Base-by-base conservation (phyloP, 768 basidiomycete species). In the Phylloporus sp. region DNA sequence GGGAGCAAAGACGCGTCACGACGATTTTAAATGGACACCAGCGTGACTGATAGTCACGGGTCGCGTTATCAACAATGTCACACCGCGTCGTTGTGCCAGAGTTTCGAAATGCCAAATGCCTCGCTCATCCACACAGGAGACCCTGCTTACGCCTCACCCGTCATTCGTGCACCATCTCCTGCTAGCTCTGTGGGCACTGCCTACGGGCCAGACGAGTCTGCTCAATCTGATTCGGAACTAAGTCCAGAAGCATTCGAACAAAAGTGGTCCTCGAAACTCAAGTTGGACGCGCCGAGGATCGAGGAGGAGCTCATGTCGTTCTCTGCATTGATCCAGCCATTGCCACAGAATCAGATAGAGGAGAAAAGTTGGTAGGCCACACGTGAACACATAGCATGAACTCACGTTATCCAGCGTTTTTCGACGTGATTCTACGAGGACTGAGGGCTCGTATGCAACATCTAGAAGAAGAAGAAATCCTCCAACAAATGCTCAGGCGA, bases 161-260 rank as follows among this genome's bases (percentile, higher is more conserved):
- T 76, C 46, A 67, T 75, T 18, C 71, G 75, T 28, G 66, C 70
- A 8, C 68, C 72, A 5, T 76, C 75, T 3, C 76, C 75, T 24
- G 71, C 71, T 8, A 73, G 70, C 41, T 73, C 75, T 13, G 65
- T 76, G 39, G 74, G 70, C 29, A 75, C 75, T 33, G 64, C 70
- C n/a, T 75, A 75, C 26, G 72, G 69, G 7, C 62, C 62, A 14
- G 76, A 76, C 54, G 71, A 74, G 51, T 75, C 76, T n/a, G 56
- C 55, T 29, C 59, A 59, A n/a, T 67, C 67, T 4, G 75, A 76
- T 46, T 49, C 49, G n/a, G 66, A 65, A 48, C 58, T 76, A 31
- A 59, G 62, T 37, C 59, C 68, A 38, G 61, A 67, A 45, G 68
- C 61, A 4, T 73, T 76, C 47, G 64, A 62, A 32, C 50, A 59